Percentiles rank a stretch among this genome's conserved stretches.
phyloP scores from a whole-genome alignment of 2,329 filamentous ascomycete genomes.

The Aschersonia sp. region DNA sequence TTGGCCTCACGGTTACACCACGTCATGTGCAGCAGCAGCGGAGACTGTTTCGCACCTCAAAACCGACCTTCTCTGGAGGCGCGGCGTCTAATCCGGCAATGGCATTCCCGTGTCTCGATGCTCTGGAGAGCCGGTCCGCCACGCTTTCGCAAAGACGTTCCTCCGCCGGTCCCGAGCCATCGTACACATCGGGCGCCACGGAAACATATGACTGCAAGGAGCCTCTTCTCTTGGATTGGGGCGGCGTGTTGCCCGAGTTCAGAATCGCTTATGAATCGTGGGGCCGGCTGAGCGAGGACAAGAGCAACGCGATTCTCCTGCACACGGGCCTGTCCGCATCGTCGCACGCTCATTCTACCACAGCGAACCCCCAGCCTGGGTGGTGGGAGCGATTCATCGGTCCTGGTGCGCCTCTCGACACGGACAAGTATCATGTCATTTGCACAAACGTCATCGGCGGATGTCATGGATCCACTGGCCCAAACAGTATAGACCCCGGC shows the following conservation, averaged over 20 bases:
- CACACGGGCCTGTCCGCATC: slow-evolving; percentile 95
- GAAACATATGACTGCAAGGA: slow-evolving; percentile 59
- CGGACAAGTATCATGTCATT: slow-evolving; percentile 80
- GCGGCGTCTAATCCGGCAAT: slow-evolving; percentile 65
- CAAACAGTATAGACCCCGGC: slow-evolving; percentile 72
- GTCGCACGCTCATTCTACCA: slow-evolving; percentile 90
- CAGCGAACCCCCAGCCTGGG: slow-evolving; percentile 69
- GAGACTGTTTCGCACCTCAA: background rate
- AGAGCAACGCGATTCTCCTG: slow-evolving; percentile 77
- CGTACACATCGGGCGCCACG: slow-evolving; percentile 83
- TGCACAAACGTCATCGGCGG: slow-evolving; percentile 95
- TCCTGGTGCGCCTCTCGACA: slow-evolving; percentile 70
- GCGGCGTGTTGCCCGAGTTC: slow-evolving; percentile 78
- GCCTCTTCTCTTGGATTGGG: slow-evolving; percentile 81
- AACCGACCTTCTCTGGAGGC: slow-evolving; percentile 12
- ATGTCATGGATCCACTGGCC: slow-evolving; percentile 91
- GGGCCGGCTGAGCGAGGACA: slow-evolving; percentile 66
- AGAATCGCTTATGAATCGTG: slow-evolving; percentile 88
- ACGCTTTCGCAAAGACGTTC: slow-evolving; percentile 41
- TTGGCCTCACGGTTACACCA: background rate
- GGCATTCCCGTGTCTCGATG: slow-evolving; percentile 82
- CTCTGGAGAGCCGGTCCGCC: slow-evolving; percentile 63
- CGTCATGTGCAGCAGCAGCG: background rate
- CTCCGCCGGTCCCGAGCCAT: slow-evolving; percentile 74
- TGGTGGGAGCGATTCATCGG: slow-evolving; percentile 99